Conservation (phyloP, 108 stramenopile genomes). For the Nitzschia inconspicua region DNA sequence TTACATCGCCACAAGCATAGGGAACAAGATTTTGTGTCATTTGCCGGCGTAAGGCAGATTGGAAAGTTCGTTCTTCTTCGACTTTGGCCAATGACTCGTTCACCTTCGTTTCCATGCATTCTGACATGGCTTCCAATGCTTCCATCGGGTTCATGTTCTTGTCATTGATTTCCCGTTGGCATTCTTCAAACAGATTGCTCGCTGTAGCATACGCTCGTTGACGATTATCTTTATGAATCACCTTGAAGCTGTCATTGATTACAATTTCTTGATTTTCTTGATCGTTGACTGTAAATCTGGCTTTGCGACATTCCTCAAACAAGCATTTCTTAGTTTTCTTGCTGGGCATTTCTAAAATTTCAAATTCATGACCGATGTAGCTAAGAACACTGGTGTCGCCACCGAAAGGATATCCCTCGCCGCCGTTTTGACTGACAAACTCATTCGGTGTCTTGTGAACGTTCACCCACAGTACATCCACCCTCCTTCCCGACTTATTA, state of each 20-base stretch:
- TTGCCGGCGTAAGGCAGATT: conserved; percentile 35
- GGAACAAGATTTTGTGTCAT: conserved; percentile 57
- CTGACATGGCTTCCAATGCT: conserved; percentile 32
- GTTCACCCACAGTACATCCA: conserved; percentile 62
- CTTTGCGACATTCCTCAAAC: conserved; percentile 47
- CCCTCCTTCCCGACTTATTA: conserved; percentile 58
- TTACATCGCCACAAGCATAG: conserved; percentile 64
- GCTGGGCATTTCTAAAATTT: conserved; percentile 65
- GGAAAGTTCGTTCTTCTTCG: conserved; percentile 65
- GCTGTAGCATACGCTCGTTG: conserved; percentile 41
- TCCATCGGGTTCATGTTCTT: conserved; percentile 6
- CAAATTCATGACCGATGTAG: conserved; percentile 70
- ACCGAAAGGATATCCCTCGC: conserved; percentile 48
- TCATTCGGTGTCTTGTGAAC: conserved; percentile 30
- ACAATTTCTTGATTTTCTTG: conserved; percentile 55
- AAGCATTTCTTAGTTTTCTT: conserved; percentile 60
- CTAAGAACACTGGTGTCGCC: conserved; percentile 39
- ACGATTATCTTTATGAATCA: conserved; percentile 50
- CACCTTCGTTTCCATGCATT: conserved; percentile 50
- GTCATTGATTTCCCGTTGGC: conserved; percentile 25
- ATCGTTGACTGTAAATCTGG: conserved; percentile 52
- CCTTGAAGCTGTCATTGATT: conserved; percentile 22
- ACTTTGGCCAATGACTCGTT: conserved; percentile 35
- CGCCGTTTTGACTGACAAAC: conserved; percentile 42
- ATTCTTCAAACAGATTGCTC: conserved; percentile 30